Conservation (phyloP, 2,329 filamentous ascomycete species). For the Stylonectria norvegica region DNA sequence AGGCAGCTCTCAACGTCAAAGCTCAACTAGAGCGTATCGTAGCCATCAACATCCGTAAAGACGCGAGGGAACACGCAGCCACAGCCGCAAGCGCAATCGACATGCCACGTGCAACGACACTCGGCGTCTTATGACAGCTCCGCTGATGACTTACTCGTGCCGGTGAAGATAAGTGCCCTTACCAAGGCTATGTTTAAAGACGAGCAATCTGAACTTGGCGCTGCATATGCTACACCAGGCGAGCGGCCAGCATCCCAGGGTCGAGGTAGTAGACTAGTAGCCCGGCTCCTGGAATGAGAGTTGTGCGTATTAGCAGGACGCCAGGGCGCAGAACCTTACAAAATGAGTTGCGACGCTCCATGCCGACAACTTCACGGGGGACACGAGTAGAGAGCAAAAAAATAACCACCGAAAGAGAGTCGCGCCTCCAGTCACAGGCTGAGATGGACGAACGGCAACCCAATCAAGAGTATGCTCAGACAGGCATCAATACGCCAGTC, state of each 20-base stretch:
- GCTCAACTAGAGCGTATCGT: no score
- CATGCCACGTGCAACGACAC: no score
- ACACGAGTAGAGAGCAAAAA: constrained; percentile 31
- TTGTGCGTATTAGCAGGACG: constrained; percentile 54
- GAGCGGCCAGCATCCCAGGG: constrained; percentile 43
- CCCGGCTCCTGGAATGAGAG: constrained; percentile 54
- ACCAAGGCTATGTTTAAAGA: constrained; percentile 80
- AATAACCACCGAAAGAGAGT: no score
- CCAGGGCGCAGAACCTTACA: constrained; percentile 40
- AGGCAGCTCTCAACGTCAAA: no score
- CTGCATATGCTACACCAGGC: no score
- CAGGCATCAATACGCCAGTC: constrained; percentile 38
- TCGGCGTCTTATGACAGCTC: constrained; percentile 95
- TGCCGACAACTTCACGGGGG: constrained; percentile 37
- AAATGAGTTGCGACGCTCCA: constrained; percentile 50
- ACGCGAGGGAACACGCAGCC: no score
- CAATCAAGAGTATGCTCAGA: constrained; percentile 40
- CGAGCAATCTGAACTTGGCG: constrained; percentile 52
- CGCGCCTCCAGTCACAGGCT: no score
- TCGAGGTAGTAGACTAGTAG: no score
- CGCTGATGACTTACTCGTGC: constrained; percentile 87
- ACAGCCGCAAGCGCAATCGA: no score
- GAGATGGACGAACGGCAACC: no score
- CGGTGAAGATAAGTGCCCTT: constrained; percentile 89
- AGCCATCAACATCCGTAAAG: no score